Evolutionary conservation across 768 basidiomycete species (phyloP).

Genomic region (Saitozyma sp.): DNA sequence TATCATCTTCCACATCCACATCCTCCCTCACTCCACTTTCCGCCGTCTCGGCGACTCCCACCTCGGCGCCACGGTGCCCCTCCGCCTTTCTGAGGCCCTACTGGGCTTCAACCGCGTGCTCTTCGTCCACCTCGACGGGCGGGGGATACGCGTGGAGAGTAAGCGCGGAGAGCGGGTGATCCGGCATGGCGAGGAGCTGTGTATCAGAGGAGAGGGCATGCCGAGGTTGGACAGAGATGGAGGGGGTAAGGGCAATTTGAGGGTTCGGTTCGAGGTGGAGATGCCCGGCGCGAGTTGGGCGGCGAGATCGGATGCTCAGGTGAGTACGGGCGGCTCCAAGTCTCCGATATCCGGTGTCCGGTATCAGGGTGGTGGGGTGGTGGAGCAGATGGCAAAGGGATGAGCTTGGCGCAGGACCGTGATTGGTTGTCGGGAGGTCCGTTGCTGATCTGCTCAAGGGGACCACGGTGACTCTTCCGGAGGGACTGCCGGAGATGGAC

Average conservation of each 20-base stretch:
- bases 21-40: conserved; percentile 71
- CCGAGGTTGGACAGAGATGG: conserved; percentile 60
- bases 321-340: conserved; percentile 4
- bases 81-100: conserved; percentile 90
- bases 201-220: conserved; percentile 86
- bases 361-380: too few relatives aligned
- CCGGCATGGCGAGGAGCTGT: conserved; percentile 69
- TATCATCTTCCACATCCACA: conserved; percentile 77
- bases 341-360: too few relatives aligned
- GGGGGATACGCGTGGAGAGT: conserved; percentile 76
- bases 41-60: conserved; percentile 61
- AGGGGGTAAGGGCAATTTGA: conserved; percentile 69
- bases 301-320: conserved; percentile 59
- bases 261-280: conserved; percentile 78
- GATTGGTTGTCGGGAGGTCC: background rate
- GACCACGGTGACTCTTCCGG: conserved; percentile 18
- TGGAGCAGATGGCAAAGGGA: too few relatives aligned
- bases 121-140: conserved; percentile 87
- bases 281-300: conserved; percentile 85
- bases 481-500: conserved; percentile 18
- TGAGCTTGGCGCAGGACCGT: too few relatives aligned
- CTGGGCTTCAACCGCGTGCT: conserved; percentile 92
- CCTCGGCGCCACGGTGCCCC: conserved; percentile 73
- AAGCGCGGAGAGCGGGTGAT: conserved; percentile 63
- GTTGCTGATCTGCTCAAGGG: conserved; percentile 8